Evolutionary conservation across 495 filamentous ascomycete genomes (phyloP).

Genomic region (Tuber aestivum): DNA sequence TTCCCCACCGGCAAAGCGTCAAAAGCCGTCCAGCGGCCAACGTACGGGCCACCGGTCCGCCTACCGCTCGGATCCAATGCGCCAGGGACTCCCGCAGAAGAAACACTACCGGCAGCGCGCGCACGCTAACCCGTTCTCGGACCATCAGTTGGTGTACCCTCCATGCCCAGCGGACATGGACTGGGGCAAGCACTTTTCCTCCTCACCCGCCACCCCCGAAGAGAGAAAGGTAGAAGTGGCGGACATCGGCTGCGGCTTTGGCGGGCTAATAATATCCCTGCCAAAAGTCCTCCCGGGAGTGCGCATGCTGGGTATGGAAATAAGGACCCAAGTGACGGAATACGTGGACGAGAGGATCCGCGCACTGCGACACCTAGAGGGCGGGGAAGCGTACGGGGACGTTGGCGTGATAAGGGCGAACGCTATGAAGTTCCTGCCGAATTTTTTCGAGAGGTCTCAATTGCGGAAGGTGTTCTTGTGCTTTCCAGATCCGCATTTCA

Average conservation of each 20-base stretch:
- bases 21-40: slow-evolving; percentile 26
- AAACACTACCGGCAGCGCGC: slow-evolving; percentile 94
- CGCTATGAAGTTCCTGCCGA: slow-evolving; percentile 97
- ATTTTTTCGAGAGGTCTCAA: slow-evolving; percentile 68
- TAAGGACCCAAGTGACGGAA: slow-evolving; percentile 78
- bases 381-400: slow-evolving; percentile 62
- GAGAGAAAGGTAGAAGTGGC: slow-evolving; percentile 76
- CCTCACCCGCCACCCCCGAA: slow-evolving; percentile 49
- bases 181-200: slow-evolving; percentile 81
- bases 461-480: slow-evolving; percentile 79
- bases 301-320: slow-evolving; percentile 84
- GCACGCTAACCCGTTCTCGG: slow-evolving; percentile 95
- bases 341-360: slow-evolving; percentile 81
- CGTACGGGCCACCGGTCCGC: slow-evolving; percentile 37
- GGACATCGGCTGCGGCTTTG: slow-evolving; percentile 96
- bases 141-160: slow-evolving; percentile 83
- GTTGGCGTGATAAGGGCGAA: slow-evolving; percentile 81
- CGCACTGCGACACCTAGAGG: slow-evolving; percentile 63
- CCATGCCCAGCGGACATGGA: slow-evolving; percentile 76
- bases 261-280: slow-evolving; percentile 80
- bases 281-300: slow-evolving; percentile 74
- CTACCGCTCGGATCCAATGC: slow-evolving; percentile 31
- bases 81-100: slow-evolving; percentile 67
- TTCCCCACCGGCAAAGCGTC: slow-evolving; percentile 34
- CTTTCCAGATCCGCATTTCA: slow-evolving; percentile 98